Evolutionary conservation across 2,329 filamentous ascomycete species (phyloP).

Genomic region (Metarhizium anisopliae): DNA sequence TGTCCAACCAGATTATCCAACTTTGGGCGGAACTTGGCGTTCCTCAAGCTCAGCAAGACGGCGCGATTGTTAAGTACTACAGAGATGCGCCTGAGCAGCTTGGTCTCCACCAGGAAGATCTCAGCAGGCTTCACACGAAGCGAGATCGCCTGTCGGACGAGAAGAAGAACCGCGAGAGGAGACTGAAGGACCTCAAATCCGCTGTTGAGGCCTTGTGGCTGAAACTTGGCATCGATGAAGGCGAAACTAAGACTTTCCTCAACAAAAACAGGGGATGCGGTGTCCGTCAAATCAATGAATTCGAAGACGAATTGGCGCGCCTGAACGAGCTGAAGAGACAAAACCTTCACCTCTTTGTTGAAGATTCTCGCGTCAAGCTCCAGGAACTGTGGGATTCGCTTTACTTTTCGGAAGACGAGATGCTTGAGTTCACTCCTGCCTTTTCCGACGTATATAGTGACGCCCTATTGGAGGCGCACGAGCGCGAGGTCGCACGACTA

Average conservation of each 20-base stretch:
- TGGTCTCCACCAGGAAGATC: slow-evolving; percentile 80
- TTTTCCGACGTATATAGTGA: slow-evolving; percentile 98
- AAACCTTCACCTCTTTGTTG: slow-evolving; percentile 91
- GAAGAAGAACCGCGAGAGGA: slow-evolving; percentile 75
- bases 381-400: slow-evolving; percentile 93
- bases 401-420: slow-evolving; percentile 95
- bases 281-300: slow-evolving; percentile 87
- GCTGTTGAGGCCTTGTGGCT: slow-evolving; percentile 86
- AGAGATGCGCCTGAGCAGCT: slow-evolving; percentile 88
- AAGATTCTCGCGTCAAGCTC: slow-evolving; percentile 81
- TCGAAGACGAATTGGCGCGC: slow-evolving; percentile 78
- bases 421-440: slow-evolving; percentile 94
- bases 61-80: slow-evolving; percentile 78
- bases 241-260: slow-evolving; percentile 76
- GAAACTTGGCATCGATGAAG: slow-evolving; percentile 73
- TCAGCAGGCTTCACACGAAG: slow-evolving; percentile 61
- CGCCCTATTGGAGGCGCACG: slow-evolving; percentile 87
- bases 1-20: slow-evolving; percentile 80
- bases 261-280: slow-evolving; percentile 85
- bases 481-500: slow-evolving; percentile 77
- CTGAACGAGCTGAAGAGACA: slow-evolving; percentile 91
- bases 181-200: slow-evolving; percentile 62
- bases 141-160: slow-evolving; percentile 81
- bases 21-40: slow-evolving; percentile 94
- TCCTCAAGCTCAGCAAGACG: slow-evolving; percentile 86